Base-by-base conservation (phyloP, 1,139 yeast species). In the Saccharomyces pastorianus region DNA sequence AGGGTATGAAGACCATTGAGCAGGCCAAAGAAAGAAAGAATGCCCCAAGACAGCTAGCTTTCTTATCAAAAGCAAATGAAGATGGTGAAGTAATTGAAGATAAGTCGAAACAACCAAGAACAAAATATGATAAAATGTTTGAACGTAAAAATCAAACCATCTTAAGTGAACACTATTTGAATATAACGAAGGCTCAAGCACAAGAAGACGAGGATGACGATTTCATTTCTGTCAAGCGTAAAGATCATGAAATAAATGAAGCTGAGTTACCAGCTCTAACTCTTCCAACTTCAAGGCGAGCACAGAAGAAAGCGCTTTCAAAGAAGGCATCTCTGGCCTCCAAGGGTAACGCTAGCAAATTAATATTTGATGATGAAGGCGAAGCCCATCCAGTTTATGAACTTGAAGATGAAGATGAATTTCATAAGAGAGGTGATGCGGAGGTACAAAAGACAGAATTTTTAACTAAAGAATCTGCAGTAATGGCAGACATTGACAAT, bases 71-170 rank as follows among this genome's bases (percentile, higher is more conserved):
- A 59, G 76, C 85, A 3, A 80, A 84, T 60, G 89, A 82, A 11
- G 83, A 85, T 57, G 93, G 91, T 49, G 91, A 85, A 54, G 50
- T 72, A 6, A 73, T 71, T 3, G 70, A 68, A 13, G 69, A 71
- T 42, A 63, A 65, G 17, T 69, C 73, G 41, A 76, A 77, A 61
- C 80, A 80, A 61, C 84, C 82, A 2, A 81, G 91, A 64, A 93
- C 98, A 9, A 93, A 88, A 69, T 89, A 89, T 67, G 99, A 95
- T 71, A 82, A 95, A 61, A 91, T 93, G 96, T 95, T 95, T 73
- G 96, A 88, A 67, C 81, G 99, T 69, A 80, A 88, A 71, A 95
- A 93, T 70, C 99, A 95, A 73, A 88, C 88, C 50, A 96, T 93
- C 32, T 75, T 95, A 55, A 86, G 96, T 41, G 95, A 90, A 60